phyloP scores from a whole-genome alignment of 2,329 filamentous ascomycete genomes.

The Sporothrix inflata region DNA sequence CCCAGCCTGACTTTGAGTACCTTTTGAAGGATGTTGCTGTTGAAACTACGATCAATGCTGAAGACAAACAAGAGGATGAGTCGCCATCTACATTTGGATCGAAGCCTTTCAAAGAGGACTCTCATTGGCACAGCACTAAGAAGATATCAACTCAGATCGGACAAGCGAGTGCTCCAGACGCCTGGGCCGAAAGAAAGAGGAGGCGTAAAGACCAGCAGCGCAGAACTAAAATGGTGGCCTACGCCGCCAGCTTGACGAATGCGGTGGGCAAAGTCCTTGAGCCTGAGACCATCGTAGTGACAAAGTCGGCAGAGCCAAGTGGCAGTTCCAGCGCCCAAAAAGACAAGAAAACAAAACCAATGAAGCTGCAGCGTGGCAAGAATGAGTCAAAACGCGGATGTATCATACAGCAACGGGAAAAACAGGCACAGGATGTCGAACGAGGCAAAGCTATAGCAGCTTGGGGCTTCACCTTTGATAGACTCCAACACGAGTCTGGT shows the following conservation, averaged over 20 bases:
- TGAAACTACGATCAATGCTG: no score
- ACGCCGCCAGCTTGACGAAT: constrained; percentile 71
- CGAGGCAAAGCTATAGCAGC: neutral
- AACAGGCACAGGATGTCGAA: constrained; percentile 35
- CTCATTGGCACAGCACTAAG: constrained; percentile 11
- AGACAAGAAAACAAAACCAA: neutral
- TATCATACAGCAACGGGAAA: neutral
- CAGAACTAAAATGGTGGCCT: constrained; percentile 69
- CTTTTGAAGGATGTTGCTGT: constrained; percentile 51
- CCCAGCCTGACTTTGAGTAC: constrained; percentile 50
- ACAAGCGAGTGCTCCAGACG: no score
- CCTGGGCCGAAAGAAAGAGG: neutral
- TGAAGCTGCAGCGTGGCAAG: neutral
- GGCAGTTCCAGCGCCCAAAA: neutral
- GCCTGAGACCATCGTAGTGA: constrained; percentile 64
- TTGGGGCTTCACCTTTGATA: constrained; percentile 42
- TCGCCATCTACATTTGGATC: neutral
- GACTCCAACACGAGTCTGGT: constrained; percentile 51
- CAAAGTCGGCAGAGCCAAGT: neutral
- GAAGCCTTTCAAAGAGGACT: neutral
- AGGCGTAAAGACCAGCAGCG: constrained; percentile 58
- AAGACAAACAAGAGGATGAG: neutral
- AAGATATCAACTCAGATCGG: neutral
- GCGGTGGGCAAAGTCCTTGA: constrained; percentile 64
- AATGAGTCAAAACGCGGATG: neutral